Evolutionary conservation across 1,284 basidiomycete genomes (phyloP), one percentile per base, ranked within the genome.

Genomic region (Sanghuangporus weigelae): DNA sequence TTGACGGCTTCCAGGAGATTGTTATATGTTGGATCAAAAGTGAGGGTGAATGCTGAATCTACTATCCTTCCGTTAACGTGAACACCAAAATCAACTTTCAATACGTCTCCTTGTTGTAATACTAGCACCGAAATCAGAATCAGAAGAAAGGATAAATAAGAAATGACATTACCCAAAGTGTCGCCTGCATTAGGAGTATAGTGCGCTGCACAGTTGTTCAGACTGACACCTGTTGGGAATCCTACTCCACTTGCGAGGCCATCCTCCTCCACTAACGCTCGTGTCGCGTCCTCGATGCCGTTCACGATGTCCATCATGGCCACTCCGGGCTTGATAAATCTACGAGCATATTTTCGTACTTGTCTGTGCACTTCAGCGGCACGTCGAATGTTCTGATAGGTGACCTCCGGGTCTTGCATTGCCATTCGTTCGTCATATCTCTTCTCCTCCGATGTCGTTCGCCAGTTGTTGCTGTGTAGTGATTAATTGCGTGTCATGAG

Each of bases 1-100:
- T 89, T 90, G 64, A 97, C 96, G 19, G 96, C 96, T 70, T 92
- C 90, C 11, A 99, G 74, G 16, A 99, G 79, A 65, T 89, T 90
- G 71, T 98, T 87, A 73, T 96, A 98, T 12, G 89, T 93, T 39
- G 89, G 93, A 67, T 96, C 95, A 72, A 90, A 99, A 12, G 78
- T 84, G 71, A 99, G 78, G 1, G 96, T 99, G 76, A 99, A 99
- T 1, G 96, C 96, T 42, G 95, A 98, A 75, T 99, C 96, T 57
- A 90, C 75, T 66, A 99, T 99, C 51, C 94, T 84, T 16, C 96
- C 97, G 71, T 92, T 91, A 51, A 98, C 95, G 67, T 99, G 97
- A 1, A 99, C 94, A 63, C 96, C 96, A 73, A 99, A 87, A 75
- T 99, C 97, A 58, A 99, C 93, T 78, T 99, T 99, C 71, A 99